Percentiles rank a stretch among this genome's conserved stretches.
Evolutionary conservation across 495 filamentous ascomycete species (phyloP).

Genomic region (Astrocystis sublimbata): DNA sequence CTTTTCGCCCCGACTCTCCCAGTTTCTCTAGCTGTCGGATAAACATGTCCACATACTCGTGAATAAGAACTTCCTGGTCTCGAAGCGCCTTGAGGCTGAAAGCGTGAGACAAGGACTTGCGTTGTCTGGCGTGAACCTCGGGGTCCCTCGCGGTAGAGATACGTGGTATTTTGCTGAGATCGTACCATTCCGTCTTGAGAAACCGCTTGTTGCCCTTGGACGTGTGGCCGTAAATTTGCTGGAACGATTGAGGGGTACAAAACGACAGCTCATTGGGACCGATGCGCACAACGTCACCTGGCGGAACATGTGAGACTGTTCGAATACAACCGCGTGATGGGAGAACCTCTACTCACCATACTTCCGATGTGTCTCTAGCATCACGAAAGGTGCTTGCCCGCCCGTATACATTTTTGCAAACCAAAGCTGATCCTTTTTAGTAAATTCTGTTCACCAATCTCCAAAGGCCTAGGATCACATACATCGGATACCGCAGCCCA

Average conservation of each 20-base stretch:
- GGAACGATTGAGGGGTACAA: neutral
- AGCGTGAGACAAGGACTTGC: constrained; percentile 42
- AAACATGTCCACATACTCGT: constrained; percentile 46
- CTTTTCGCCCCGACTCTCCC: constrained; percentile 18
- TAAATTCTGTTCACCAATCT: too few relatives aligned
- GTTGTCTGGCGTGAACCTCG: constrained; percentile 31
- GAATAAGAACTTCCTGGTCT: constrained; percentile 47
- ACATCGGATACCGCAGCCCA: too few relatives aligned
- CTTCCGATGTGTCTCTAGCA: too few relatives aligned
- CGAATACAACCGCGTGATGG: too few relatives aligned
- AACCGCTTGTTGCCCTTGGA: neutral
- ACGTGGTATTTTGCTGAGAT: neutral
- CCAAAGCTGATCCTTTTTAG: too few relatives aligned
- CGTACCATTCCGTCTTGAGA: constrained; percentile 1
- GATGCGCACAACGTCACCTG: neutral
- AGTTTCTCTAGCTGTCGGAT: constrained; percentile 26
- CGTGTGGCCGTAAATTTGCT: neutral
- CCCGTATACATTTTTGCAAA: too few relatives aligned
- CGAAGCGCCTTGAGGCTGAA: constrained; percentile 48
- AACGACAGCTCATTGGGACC: neutral
- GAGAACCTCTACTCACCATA: too few relatives aligned
- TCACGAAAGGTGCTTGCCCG: too few relatives aligned
- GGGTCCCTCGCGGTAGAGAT: neutral
- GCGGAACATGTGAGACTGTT: too few relatives aligned
- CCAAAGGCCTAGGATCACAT: too few relatives aligned